phyloP scores from a whole-genome alignment of 2,329 filamentous ascomycete genomes.

The Talaromyces sp. region DNA sequence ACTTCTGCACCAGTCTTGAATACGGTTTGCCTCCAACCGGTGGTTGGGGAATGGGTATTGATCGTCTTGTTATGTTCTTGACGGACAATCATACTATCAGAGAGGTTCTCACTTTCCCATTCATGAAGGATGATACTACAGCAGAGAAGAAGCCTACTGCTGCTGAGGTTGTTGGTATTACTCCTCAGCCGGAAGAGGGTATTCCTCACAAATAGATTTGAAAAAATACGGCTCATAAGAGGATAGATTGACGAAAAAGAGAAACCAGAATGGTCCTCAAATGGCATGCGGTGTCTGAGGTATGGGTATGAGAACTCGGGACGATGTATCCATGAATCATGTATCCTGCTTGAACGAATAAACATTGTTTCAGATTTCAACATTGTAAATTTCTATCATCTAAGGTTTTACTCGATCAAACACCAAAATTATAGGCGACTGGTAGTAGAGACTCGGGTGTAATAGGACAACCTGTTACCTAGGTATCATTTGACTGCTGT shows the following conservation, averaged over 20 bases:
- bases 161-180: slow-evolving; percentile 61
- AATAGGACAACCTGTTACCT: neutral
- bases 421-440: no score
- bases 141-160: slow-evolving; percentile 42
- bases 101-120: slow-evolving; percentile 93
- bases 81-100: slow-evolving; percentile 95
- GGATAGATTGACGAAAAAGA: neutral
- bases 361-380: neutral
- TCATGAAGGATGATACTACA: slow-evolving; percentile 84
- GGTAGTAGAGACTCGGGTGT: neutral
- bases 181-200: slow-evolving; percentile 60
- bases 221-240: neutral
- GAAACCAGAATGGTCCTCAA: neutral
- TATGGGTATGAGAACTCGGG: neutral
- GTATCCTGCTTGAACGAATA: neutral
- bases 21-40: slow-evolving; percentile 90
- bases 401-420: neutral
- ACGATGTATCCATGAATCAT: neutral
- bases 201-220: slow-evolving; percentile 40
- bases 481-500: neutral
- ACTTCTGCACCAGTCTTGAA: slow-evolving; percentile 85
- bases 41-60: slow-evolving; percentile 95
- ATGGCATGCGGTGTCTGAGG: neutral
- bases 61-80: slow-evolving; percentile 91
- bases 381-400: neutral